Evolutionary conservation across 352 stramenopile species (phyloP).

Genomic region (Blastocystis sp.): DNA sequence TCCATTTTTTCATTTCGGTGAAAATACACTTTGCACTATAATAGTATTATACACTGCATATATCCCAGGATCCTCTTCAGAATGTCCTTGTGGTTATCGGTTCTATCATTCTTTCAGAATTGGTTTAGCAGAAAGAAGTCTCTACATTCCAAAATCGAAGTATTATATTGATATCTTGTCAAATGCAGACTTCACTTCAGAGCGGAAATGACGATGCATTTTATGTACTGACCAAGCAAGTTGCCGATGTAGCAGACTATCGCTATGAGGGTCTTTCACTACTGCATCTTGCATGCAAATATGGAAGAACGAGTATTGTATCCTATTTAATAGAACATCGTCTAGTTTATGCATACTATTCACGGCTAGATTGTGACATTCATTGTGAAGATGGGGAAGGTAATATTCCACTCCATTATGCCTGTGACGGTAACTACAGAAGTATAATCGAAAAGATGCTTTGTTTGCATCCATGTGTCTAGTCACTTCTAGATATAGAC

Average conservation of each 20-base stretch:
- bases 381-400: neutral
- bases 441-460: conserved; percentile 8
- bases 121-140: neutral
- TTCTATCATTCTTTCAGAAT: neutral
- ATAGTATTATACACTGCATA: neutral
- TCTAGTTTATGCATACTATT: neutral
- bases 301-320: conserved; percentile 5
- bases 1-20: neutral
- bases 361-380: conserved; percentile 5
- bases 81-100: neutral
- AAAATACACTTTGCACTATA: neutral
- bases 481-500: neutral
- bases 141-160: neutral
- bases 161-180: neutral
- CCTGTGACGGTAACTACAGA: neutral
- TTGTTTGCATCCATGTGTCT: neutral
- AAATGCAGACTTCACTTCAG: neutral
- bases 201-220: conserved; percentile 2
- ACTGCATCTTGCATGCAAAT: conserved; percentile 25
- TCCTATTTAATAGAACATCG: conserved; percentile 3
- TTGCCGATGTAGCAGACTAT: neutral
- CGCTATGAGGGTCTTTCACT: neutral
- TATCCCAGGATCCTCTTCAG: neutral
- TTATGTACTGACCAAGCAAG: neutral
- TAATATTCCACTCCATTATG: conserved; percentile 46